phyloP scores from a whole-genome alignment of 1,139 yeast species.

The Geotrichum histeridarum region DNA sequence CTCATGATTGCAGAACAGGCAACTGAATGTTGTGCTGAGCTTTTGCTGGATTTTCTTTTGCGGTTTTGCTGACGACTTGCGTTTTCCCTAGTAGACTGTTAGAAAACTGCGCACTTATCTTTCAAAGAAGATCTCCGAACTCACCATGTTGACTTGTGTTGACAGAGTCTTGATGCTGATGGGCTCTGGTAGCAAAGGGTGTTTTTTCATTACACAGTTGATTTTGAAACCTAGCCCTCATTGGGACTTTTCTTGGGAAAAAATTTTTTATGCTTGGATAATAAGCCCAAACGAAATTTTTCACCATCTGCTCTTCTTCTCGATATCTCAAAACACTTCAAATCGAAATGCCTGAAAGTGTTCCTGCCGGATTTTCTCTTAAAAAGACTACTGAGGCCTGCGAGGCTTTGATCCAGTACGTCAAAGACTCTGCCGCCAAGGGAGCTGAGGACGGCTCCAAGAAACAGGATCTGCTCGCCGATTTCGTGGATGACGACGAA shows the following conservation, averaged over 20 bases:
- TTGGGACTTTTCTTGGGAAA: conserved; percentile 8
- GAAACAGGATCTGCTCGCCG: conserved; percentile 47
- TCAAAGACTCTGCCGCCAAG: conserved; percentile 22
- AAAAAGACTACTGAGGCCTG: conserved; percentile 34
- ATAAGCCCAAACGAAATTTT: not conserved
- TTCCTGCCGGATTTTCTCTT: conserved; percentile 11
- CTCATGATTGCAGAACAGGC: conserved; percentile 94
- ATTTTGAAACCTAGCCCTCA: conserved; percentile 85
- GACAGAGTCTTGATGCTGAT: not conserved
- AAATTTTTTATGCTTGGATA: not conserved
- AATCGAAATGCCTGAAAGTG: not conserved
- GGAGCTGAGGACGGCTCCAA: conserved; percentile 20
- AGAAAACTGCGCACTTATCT: too few species aligned
- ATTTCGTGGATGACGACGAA: conserved; percentile 43
- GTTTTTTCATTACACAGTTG: conserved; percentile 75
- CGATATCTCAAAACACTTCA: not conserved
- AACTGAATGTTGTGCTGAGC: conserved; percentile 80
- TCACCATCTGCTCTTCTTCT: not conserved
- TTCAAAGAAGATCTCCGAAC: not conserved
- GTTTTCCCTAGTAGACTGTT: conserved; percentile 56
- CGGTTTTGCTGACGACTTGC: conserved; percentile 86
- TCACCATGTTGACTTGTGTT: not conserved
- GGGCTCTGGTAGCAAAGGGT: conserved; percentile 36
- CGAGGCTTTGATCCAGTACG: conserved; percentile 36
- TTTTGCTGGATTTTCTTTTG: conserved; percentile 72